These are phyloP conservation scores for Rhizopogon salebrosus DNA, from an alignment of 768 basidiomycete species.

Conservation along the genomic window DNA sequence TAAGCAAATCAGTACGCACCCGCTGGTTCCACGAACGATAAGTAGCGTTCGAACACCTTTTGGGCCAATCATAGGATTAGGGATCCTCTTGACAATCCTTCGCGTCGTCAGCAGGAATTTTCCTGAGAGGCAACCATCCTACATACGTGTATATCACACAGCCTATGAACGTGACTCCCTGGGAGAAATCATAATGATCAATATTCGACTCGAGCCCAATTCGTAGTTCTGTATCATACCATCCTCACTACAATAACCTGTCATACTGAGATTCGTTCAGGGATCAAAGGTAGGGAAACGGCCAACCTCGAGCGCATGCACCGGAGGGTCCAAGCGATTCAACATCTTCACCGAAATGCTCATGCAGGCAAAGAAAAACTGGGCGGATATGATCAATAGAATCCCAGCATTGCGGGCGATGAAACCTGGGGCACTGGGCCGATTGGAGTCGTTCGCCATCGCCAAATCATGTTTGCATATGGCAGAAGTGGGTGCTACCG, in stretches of 20 bases:
- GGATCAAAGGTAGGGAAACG: neutral
- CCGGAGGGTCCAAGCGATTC: constrained; percentile 50
- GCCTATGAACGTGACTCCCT: constrained; percentile 49
- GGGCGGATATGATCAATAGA: constrained; percentile 49
- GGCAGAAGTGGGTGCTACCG: neutral
- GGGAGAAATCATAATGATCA: neutral
- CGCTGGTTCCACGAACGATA: neutral
- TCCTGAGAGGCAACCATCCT: neutral
- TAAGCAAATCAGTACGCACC: too few relatives aligned
- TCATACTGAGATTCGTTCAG: neutral
- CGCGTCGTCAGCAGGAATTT: too few relatives aligned
- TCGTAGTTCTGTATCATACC: constrained; percentile 36
- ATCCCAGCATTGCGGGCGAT: constrained; percentile 48
- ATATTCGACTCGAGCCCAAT: too few relatives aligned
- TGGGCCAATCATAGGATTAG: constrained; percentile 64
- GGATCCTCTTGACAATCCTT: constrained; percentile 37
- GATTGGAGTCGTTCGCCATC: neutral
- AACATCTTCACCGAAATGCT: constrained; percentile 61
- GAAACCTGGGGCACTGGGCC: neutral
- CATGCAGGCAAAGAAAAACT: constrained; percentile 58
- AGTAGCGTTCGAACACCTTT: constrained; percentile 59
- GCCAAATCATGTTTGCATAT: neutral
- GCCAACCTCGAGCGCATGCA: constrained; percentile 52
- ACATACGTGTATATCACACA: constrained; percentile 49
- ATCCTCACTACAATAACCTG: constrained; percentile 56